Evolutionary conservation across 2,329 filamentous ascomycete species (phyloP).

Genomic region (Ciborinia camelliae): DNA sequence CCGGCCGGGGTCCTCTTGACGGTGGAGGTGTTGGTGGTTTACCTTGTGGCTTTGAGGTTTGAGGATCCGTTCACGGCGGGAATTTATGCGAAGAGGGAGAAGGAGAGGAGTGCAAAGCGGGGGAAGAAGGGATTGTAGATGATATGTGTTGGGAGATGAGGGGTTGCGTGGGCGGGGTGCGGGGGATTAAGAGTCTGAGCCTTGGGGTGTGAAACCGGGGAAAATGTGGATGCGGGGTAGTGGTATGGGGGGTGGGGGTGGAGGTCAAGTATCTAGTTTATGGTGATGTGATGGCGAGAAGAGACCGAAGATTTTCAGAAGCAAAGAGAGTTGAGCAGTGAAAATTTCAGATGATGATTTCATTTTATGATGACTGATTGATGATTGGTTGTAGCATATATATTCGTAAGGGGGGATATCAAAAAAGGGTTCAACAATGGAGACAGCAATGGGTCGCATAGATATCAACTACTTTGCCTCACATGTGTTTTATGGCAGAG

Average conservation of each 20-base stretch:
- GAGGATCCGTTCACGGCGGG: constrained; percentile 93
- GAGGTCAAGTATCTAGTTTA: neutral
- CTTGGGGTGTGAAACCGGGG: constrained; percentile 5
- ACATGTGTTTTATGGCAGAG: constrained; percentile 23
- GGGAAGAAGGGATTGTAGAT: constrained; percentile 33
- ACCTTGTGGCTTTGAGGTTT: constrained; percentile 75
- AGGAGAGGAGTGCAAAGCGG: constrained; percentile 43
- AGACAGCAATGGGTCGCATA: constrained; percentile 24
- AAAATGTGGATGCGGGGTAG: constrained; percentile 4
- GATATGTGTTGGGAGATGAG: neutral
- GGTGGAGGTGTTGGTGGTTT: constrained; percentile 69
- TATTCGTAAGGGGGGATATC: constrained; percentile 11
- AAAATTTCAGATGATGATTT: neutral
- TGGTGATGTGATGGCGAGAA: neutral
- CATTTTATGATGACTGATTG: neutral
- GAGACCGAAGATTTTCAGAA: neutral
- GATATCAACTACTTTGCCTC: constrained; percentile 36
- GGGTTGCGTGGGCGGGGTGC: constrained; percentile 3
- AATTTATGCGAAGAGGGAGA: constrained; percentile 86
- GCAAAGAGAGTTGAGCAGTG: neutral
- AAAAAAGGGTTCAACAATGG: constrained; percentile 33
- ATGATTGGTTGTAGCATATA: constrained; percentile 14
- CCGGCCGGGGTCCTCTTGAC: constrained; percentile 81
- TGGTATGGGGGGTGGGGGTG: neutral
- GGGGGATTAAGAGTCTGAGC: neutral